A percentile compares a stretch with the other conserved stretches of the same genome.
phyloP scores from a whole-genome alignment of 345 rosid species.

The Melaleuca alternifolia region DNA sequence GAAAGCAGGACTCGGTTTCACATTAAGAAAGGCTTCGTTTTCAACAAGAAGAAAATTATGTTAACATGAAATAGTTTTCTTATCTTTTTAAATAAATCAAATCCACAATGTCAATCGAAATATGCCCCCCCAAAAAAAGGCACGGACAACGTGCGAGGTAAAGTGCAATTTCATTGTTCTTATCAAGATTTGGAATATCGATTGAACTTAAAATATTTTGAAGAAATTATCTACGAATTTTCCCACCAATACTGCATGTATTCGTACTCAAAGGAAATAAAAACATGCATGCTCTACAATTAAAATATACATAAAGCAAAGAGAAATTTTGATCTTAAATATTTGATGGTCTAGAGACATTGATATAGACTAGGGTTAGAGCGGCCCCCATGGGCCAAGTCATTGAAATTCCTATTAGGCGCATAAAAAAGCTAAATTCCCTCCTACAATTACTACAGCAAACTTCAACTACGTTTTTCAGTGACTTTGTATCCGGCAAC shows the following conservation, averaged over 20 bases:
- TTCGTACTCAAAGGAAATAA: neutral
- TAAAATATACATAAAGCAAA: neutral
- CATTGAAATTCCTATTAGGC: neutral
- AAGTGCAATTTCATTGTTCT: neutral
- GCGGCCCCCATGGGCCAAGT: neutral
- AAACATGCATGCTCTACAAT: neutral
- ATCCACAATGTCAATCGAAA: neutral
- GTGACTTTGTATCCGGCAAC: too few species aligned
- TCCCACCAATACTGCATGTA: neutral
- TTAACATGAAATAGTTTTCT: neutral
- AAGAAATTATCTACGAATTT: neutral
- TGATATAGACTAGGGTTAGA: neutral
- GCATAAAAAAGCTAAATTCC: neutral
- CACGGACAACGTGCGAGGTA: rapidly evolving
- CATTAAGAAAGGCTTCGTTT: neutral
- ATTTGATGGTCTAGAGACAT: too few species aligned
- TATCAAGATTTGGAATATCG: neutral
- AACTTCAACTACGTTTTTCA: neutral
- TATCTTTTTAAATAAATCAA: neutral
- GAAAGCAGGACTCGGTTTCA: neutral
- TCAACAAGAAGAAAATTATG: too few species aligned
- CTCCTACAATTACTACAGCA: neutral
- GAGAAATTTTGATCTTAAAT: neutral
- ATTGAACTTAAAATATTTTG: neutral
- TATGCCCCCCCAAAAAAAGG: neutral